These are phyloP conservation scores for Sporothrix inflata DNA, from an alignment of 2,329 filamentous ascomycete genomes.

Conservation along the genomic window DNA sequence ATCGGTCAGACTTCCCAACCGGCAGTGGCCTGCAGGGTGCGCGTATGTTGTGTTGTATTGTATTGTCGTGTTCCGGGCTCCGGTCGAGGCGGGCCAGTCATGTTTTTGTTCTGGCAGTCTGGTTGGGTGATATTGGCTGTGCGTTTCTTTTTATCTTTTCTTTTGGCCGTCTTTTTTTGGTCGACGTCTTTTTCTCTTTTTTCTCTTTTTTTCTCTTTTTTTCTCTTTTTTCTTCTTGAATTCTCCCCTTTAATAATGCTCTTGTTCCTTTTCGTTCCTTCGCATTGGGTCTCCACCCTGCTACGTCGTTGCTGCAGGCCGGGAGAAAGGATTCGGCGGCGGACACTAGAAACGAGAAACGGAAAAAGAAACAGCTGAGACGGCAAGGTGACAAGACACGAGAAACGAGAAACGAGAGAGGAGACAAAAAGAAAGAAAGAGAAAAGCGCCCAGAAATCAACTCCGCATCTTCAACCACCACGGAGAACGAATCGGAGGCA, in stretches of 20 bases:
- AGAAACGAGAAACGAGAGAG: neutral
- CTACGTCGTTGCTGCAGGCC: constrained; percentile 11
- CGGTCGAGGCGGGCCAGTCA: neutral
- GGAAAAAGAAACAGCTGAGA: neutral
- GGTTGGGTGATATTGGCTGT: neutral
- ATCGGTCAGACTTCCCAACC: neutral
- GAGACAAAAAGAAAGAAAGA: neutral
- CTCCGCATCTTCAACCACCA: neutral
- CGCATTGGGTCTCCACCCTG: constrained; percentile 2
- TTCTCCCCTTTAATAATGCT: neutral
- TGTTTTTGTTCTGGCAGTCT: neutral
- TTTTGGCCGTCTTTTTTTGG: neutral
- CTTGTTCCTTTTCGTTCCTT: neutral
- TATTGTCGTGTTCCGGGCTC: neutral
- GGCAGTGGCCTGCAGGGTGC: neutral
- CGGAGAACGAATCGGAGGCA: constrained; percentile 14
- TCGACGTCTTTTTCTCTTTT: neutral
- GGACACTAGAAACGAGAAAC: neutral
- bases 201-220: neutral
- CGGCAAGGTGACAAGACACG: neutral
- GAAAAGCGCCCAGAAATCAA: neutral
- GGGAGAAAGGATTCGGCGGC: neutral
- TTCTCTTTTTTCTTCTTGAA: neutral
- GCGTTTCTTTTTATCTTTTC: neutral
- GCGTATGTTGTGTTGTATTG: neutral